Percentiles rank a stretch among this genome's conserved stretches.
Conservation (phyloP, 768 basidiomycete species). For the Leccinum boreale region DNA sequence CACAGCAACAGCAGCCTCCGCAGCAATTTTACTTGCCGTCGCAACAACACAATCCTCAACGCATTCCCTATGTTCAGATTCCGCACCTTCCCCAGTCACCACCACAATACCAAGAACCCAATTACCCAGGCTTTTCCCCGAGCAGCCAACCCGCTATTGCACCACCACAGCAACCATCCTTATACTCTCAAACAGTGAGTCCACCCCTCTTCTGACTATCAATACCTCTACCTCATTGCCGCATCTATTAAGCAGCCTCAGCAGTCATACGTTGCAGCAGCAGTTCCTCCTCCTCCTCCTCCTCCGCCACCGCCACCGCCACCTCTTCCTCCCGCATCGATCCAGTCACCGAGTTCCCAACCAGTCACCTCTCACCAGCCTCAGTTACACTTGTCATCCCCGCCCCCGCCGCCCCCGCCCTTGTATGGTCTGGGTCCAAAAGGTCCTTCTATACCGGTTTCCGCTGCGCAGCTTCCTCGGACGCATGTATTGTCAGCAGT, state of each 20-base stretch:
- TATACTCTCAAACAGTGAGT: conserved; percentile 13
- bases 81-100: conserved; percentile 9
- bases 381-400: conserved; percentile 18
- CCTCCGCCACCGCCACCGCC: background rate
- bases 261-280: conserved; percentile 14
- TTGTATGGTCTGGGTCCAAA: conserved; percentile 5
- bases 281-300: conserved; percentile 8
- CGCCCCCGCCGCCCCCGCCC: conserved; percentile 7
- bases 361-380: conserved; percentile 16
- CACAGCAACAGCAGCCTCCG: conserved; percentile 11
- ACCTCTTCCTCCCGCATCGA: background rate
- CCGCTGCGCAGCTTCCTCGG: conserved; percentile 8
- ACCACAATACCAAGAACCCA: conserved; percentile 18
- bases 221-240: background rate
- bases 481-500: background rate
- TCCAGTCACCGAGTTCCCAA: conserved; percentile 13
- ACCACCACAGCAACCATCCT: background rate
- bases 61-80: conserved; percentile 13
- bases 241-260: conserved; percentile 6
- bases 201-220: background rate
- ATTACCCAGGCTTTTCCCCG: conserved; percentile 7
- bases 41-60: conserved; percentile 15
- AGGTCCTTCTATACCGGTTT: background rate
- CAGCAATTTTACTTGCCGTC: conserved; percentile 6
- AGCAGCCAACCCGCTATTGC: conserved; percentile 1